Evolutionary conservation across 352 stramenopile genomes (phyloP).

Genomic region (Globisporangium paroecandrum): DNA sequence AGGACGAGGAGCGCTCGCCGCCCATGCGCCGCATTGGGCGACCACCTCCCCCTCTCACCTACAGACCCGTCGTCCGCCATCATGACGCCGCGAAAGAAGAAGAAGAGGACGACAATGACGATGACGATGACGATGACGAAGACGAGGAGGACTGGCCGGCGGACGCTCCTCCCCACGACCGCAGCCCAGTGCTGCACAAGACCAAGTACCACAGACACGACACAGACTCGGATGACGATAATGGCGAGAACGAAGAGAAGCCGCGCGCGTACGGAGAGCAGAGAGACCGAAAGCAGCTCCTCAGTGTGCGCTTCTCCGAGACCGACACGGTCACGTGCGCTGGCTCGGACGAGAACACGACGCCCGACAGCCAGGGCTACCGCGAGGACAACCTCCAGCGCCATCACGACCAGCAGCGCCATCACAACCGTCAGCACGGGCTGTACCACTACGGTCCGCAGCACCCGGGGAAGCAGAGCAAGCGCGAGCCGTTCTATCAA

Average conservation of each 20-base stretch:
- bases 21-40: not conserved
- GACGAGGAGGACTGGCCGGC: conserved; percentile 11
- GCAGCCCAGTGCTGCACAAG: not conserved
- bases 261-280: not conserved
- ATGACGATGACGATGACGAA: not conserved
- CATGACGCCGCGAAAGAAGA: not conserved
- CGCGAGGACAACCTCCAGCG: conserved; percentile 20
- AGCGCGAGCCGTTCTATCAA: conserved; percentile 2
- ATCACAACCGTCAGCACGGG: not conserved
- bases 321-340: conserved; percentile 21
- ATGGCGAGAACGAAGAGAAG: not conserved
- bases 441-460: conserved; percentile 9
- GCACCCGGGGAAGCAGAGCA: not conserved
- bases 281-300: not conserved
- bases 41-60: not conserved
- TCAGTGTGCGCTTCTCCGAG: conserved; percentile 15
- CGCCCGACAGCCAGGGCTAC: conserved; percentile 23
- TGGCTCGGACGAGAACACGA: conserved; percentile 26
- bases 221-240: not conserved
- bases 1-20: not conserved
- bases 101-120: not conserved
- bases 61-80: not conserved
- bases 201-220: conserved; percentile 7
- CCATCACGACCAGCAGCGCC: conserved; percentile 8
- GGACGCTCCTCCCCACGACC: not conserved